Conservation (phyloP, 805 yeast species). For the Wickerhamiella australiensis region DNA sequence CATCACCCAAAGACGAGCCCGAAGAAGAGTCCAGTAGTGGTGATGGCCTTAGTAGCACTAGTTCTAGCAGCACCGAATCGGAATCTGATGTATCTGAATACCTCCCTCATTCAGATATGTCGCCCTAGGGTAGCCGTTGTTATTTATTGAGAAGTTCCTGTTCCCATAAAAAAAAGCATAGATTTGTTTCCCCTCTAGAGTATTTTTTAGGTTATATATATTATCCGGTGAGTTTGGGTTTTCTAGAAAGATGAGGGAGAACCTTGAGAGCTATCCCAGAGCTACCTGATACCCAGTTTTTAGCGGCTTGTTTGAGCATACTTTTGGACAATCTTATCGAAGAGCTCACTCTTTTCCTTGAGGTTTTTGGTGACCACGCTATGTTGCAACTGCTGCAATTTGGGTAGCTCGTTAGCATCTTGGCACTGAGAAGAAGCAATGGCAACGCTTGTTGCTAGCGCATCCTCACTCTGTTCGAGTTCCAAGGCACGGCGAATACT, state of each 20-base stretch:
- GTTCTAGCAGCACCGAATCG: neutral
- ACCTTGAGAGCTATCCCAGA: too few species aligned
- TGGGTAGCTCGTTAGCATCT: conserved; percentile 30
- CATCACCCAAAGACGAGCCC: too few species aligned
- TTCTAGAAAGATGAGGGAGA: too few species aligned
- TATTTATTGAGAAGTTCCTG: too few species aligned
- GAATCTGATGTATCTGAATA: neutral
- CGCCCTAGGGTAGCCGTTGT: too few species aligned
- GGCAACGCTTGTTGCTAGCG: conserved; percentile 52
- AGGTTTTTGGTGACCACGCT: conserved; percentile 32
- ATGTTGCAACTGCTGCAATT: conserved; percentile 10
- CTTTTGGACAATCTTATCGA: conserved; percentile 46
- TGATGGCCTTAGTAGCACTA: neutral
- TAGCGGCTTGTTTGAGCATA: conserved; percentile 16
- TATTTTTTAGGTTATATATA: too few species aligned
- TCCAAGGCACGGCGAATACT: conserved; percentile 34
- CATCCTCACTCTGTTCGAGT: conserved; percentile 30
- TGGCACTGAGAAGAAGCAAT: conserved; percentile 45
- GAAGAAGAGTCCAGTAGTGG: too few species aligned
- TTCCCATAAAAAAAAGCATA: too few species aligned
- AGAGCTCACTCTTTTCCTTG: conserved; percentile 47
- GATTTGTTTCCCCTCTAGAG: too few species aligned
- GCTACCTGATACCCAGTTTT: too few species aligned
- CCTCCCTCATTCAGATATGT: neutral
- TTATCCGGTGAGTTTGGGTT: too few species aligned